Conservation (phyloP, 2,329 filamentous ascomycete genomes). For the Huntiella abstrusa region DNA sequence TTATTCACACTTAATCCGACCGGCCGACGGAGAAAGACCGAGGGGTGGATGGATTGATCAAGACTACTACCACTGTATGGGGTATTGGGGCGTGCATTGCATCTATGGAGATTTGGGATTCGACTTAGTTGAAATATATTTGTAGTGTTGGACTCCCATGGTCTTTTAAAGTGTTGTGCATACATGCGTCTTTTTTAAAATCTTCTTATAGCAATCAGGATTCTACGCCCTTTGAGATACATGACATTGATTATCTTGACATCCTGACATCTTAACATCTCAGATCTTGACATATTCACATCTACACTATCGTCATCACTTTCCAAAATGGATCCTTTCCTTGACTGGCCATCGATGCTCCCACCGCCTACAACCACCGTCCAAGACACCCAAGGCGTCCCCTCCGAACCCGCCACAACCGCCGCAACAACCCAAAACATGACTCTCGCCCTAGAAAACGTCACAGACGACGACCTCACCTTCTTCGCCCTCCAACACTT, state of each 20-base stretch:
- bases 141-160: background rate
- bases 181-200: background rate
- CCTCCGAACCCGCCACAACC: slow-evolving; percentile 17
- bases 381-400: background rate
- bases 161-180: no score
- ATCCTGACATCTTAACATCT: background rate
- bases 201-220: background rate
- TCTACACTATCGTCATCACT: background rate
- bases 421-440: slow-evolving; percentile 21
- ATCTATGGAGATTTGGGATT: background rate
- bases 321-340: background rate
- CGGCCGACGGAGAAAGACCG: no score
- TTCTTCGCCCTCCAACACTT: slow-evolving; percentile 42
- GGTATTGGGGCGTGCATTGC: background rate
- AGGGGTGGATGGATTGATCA: no score
- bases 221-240: slow-evolving; percentile 1
- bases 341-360: background rate
- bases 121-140: background rate
- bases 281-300: background rate
- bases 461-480: slow-evolving; percentile 39
- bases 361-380: background rate
- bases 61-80: no score
- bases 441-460: slow-evolving; percentile 35
- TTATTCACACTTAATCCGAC: no score
- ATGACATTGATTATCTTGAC: background rate